Evolutionary conservation across 208 protist species (phyloP).

Genomic region (Leishmania mexicana): DNA sequence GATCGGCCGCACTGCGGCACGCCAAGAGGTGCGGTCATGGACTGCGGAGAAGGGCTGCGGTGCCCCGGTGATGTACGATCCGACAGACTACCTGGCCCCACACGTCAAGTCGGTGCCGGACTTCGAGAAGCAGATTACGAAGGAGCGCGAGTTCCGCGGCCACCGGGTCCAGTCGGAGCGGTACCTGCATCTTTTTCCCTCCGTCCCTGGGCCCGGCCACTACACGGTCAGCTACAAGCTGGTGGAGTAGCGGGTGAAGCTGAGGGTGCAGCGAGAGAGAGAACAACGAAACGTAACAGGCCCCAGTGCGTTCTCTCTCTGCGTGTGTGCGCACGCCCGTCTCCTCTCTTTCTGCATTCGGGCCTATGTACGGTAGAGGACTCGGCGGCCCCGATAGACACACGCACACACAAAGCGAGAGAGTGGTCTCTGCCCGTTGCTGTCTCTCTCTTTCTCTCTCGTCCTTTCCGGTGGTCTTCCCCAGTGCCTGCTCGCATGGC

Average conservation of each 20-base stretch:
- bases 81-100: conserved; percentile 44
- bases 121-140: conserved; percentile 87
- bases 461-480: neutral
- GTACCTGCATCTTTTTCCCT: conserved; percentile 58
- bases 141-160: conserved; percentile 82
- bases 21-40: conserved; percentile 48
- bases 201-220: conserved; percentile 71
- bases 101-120: conserved; percentile 64
- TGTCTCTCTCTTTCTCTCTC: neutral
- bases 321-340: neutral
- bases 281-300: neutral
- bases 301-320: neutral
- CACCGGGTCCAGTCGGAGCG: conserved; percentile 77
- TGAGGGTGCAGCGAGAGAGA: too few relatives aligned
- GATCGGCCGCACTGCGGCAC: conserved; percentile 56
- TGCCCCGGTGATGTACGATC: conserved; percentile 51
- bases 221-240: conserved; percentile 63
- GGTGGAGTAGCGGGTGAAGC: conserved; percentile 37
- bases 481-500: neutral
- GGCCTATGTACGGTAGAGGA: too few relatives aligned
- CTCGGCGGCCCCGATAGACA: too few relatives aligned
- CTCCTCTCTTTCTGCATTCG: neutral
- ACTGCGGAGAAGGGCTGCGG: conserved; percentile 52
- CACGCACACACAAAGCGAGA: too few relatives aligned
- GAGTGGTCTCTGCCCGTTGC: neutral